Conservation (phyloP, 2,329 filamentous ascomycete species). For the Alternaria sp. region DNA sequence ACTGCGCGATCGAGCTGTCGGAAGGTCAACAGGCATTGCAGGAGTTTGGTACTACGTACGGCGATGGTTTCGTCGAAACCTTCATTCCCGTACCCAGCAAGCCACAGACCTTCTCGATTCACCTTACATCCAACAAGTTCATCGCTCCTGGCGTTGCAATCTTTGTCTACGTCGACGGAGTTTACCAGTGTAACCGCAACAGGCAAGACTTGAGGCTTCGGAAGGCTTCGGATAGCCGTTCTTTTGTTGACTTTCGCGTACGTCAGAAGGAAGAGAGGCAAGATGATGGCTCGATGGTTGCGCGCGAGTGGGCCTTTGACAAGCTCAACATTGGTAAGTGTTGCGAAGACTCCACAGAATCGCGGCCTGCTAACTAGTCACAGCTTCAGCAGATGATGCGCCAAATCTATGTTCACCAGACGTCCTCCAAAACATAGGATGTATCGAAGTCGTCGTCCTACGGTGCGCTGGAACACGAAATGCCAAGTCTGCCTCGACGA, state of each 20-base stretch:
- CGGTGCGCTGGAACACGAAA: conserved; percentile 49
- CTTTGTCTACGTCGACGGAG: conserved; percentile 65
- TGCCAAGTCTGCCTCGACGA: conserved; percentile 24
- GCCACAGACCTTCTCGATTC: conserved; percentile 58
- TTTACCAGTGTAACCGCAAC: conserved; percentile 66
- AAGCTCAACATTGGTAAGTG: conserved; percentile 57
- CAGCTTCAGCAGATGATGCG: conserved; percentile 51
- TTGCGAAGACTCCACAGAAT: too few relatives aligned
- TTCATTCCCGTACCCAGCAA: conserved; percentile 60
- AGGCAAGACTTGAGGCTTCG: conserved; percentile 52
- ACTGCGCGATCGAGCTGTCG: conserved; percentile 61
- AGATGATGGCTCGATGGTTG: conserved; percentile 58
- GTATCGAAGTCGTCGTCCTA: conserved; percentile 59
- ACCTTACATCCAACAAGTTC: conserved; percentile 59
- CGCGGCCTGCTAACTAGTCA: conserved; percentile 18
- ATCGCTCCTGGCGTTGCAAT: conserved; percentile 63
- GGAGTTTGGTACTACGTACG: conserved; percentile 61
- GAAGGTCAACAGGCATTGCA: conserved; percentile 52
- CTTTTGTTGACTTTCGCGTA: conserved; percentile 59
- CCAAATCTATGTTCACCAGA: conserved; percentile 41
- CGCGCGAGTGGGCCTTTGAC: conserved; percentile 63
- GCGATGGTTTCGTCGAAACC: conserved; percentile 61
- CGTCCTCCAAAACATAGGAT: conserved; percentile 53
- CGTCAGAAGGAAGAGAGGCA: conserved; percentile 63
- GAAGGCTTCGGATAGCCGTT: conserved; percentile 38